Conservation (phyloP, 352 stramenopile species). For the Phytopythium sindhum region DNA sequence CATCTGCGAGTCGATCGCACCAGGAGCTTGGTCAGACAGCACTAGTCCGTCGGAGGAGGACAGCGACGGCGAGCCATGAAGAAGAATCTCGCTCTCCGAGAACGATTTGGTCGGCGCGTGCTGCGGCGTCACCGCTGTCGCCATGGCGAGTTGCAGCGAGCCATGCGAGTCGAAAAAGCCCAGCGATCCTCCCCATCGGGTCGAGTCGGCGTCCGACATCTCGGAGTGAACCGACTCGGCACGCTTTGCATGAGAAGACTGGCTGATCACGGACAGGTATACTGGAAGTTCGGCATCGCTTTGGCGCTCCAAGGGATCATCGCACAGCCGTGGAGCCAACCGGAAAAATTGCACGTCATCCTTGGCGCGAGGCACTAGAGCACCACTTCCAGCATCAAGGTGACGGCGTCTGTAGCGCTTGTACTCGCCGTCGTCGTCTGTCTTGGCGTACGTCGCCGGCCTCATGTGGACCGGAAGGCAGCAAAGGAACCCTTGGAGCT, state of each 20-base stretch:
- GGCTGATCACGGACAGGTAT: neutral
- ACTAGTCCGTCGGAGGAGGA: neutral
- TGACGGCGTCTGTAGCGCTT: slow-evolving; percentile 8
- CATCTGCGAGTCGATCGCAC: neutral
- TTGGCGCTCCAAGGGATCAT: neutral
- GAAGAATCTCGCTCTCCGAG: slow-evolving; percentile 54
- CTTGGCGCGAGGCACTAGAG: neutral
- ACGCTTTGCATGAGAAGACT: slow-evolving; percentile 14
- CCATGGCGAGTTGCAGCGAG: neutral
- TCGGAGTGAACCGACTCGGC: slow-evolving; percentile 72
- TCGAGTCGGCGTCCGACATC: slow-evolving; percentile 54
- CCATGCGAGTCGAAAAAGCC: slow-evolving; percentile 6
- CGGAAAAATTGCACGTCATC: slow-evolving; percentile 9
- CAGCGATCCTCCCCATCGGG: neutral
- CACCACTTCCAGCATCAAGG: neutral
- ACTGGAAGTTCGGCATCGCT: neutral
- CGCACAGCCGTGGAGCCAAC: slow-evolving; percentile 13
- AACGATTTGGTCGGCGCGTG: slow-evolving; percentile 16
- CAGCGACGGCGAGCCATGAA: slow-evolving; percentile 25
- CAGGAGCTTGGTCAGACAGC: neutral
- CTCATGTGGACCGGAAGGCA: slow-evolving; percentile 54
- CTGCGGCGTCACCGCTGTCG: neutral
- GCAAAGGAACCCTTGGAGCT: slow-evolving; percentile 50
- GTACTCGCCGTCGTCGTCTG: slow-evolving; percentile 20
- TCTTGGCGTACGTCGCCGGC: slow-evolving; percentile 44